phyloP scores from a whole-genome alignment of 23 red algal genomes.

The Gracilaria caudata region DNA sequence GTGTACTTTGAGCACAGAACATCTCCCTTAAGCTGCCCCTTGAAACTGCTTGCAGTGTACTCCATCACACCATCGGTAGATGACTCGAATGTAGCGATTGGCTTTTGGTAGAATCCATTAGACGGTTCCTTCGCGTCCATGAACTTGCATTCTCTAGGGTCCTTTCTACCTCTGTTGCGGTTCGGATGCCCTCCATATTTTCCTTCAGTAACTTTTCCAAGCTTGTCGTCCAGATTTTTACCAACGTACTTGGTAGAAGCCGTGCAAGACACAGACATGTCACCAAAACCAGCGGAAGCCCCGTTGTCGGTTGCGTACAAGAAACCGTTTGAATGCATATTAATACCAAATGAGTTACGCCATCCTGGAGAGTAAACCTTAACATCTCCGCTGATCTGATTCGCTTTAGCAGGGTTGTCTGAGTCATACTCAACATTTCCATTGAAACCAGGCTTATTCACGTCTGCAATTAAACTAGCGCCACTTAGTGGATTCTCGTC shows the following conservation, averaged over 20 bases:
- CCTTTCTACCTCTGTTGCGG: slow-evolving; percentile 65
- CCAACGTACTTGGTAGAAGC: slow-evolving; percentile 15
- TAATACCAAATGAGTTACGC: slow-evolving; percentile 75
- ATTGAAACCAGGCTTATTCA: slow-evolving; percentile 73
- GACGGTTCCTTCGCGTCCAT: background rate
- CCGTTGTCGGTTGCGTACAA: slow-evolving; percentile 70
- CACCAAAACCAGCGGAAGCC: slow-evolving; percentile 67
- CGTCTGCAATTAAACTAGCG: slow-evolving; percentile 39
- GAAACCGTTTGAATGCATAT: slow-evolving; percentile 55
- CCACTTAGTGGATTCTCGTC: slow-evolving; percentile 61
- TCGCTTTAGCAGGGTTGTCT: slow-evolving; percentile 42
- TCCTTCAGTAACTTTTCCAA: slow-evolving; percentile 47
- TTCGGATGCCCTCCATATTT: slow-evolving; percentile 77
- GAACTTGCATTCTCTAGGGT: slow-evolving; percentile 52
- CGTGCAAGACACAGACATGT: slow-evolving; percentile 43
- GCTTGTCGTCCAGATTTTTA: slow-evolving; percentile 55
- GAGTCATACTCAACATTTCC: slow-evolving; percentile 64
- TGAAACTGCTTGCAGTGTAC: slow-evolving; percentile 62
- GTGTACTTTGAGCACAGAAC: slow-evolving; percentile 71
- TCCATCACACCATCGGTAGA: slow-evolving; percentile 74
- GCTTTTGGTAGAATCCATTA: slow-evolving; percentile 42
- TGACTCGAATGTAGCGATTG: slow-evolving; percentile 66
- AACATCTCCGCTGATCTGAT: slow-evolving; percentile 63
- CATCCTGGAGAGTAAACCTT: slow-evolving; percentile 62
- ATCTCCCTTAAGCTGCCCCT: slow-evolving; percentile 71